Percentiles rank a stretch among this genome's conserved stretches.
phyloP scores from a whole-genome alignment of 345 rosid genomes.

The Nasturtium officinale region DNA sequence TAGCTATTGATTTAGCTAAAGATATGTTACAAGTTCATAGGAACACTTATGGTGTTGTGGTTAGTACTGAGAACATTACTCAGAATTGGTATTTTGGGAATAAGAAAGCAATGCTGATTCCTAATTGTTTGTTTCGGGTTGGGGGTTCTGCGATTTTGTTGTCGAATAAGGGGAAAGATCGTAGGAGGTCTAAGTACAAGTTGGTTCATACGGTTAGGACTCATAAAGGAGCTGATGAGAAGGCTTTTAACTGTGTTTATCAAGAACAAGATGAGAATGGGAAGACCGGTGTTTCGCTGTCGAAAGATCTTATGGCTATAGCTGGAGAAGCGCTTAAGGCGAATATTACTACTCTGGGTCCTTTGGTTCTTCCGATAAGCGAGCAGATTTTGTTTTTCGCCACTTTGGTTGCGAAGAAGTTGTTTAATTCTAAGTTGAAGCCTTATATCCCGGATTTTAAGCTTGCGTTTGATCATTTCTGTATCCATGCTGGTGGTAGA shows the following conservation, averaged over 20 bases:
- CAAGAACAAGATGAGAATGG: conserved; percentile 88
- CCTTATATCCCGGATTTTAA: conserved; percentile 94
- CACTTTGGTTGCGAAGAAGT: conserved; percentile 65
- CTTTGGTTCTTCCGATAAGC: conserved; percentile 85
- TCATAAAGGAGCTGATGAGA: conserved; percentile 88
- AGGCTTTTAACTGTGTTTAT: conserved; percentile 78
- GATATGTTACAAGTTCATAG: conserved; percentile 89
- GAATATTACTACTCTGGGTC: conserved; percentile 85
- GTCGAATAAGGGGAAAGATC: conserved; percentile 62
- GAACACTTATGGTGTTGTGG: conserved; percentile 83
- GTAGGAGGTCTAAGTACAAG: conserved; percentile 72
- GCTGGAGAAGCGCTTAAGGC: conserved; percentile 90
- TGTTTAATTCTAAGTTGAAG: conserved; percentile 64
- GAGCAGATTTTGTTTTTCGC: conserved; percentile 84
- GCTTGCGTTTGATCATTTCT: conserved; percentile 89
- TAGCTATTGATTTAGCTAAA: conserved; percentile 77
- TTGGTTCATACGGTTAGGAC: conserved; percentile 86
- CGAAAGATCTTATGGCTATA: conserved; percentile 88
- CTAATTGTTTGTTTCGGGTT: conserved; percentile 84
- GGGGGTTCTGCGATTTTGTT: conserved; percentile 78
- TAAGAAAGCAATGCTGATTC: conserved; percentile 84
- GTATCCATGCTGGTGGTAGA: conserved; percentile 88
- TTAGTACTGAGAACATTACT: conserved; percentile 86
- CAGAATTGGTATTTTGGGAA: conserved; percentile 97
- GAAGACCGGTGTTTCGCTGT: conserved; percentile 81